Base-by-base conservation (phyloP, 1,284 basidiomycete species). In the Thecaphora frezii region DNA sequence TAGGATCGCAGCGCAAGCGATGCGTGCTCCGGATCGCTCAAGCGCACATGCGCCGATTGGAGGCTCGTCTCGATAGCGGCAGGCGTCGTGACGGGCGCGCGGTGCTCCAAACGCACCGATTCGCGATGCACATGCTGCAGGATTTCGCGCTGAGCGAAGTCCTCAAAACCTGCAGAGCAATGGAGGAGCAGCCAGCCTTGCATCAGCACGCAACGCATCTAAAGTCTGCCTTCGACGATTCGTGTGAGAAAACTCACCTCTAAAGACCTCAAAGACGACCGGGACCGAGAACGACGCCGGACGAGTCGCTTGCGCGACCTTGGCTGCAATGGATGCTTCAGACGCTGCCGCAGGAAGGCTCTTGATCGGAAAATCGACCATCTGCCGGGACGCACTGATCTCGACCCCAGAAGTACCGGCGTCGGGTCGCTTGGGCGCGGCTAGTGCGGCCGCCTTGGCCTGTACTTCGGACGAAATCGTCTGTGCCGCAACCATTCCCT, bases 71-170 rank as follows among this genome's bases (percentile, higher is more conserved):
- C 24, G 22, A 48, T 23, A 7, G 19, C 14, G 21, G 14, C 23
- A 5, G 42, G 30, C 5, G 5, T 36, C 33, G 33, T 36, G 4
- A 16, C 33, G 10, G 33, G 33, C 3, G 12, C 16, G 10, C 33
- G 33, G 18, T 3, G 4, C 12, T 18, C 12, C 33, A 3, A 36
- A 18, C 16, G 33, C 4, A 16, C 33, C 16, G 33, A 9, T 16
- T 36, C 7, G 33, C 16, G 13, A 18, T 36, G 44, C 14, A 71
- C 48, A 16, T 66, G 63, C 26, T 59, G 66, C 2, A 65, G 40
- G 14, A 74, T 48, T 22, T 77, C 73, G n/a, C 58, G 56, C 38
- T 66, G 69, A 0, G 63, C 68, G 43, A 71, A 72, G 46, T 76
- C 74, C 51, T 76, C 73, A 4, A 74, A 63, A 5, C 74, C 74